Evolutionary conservation across 306 rosid genomes (phyloP).

Genomic region (Lathyrus tuberosus): DNA sequence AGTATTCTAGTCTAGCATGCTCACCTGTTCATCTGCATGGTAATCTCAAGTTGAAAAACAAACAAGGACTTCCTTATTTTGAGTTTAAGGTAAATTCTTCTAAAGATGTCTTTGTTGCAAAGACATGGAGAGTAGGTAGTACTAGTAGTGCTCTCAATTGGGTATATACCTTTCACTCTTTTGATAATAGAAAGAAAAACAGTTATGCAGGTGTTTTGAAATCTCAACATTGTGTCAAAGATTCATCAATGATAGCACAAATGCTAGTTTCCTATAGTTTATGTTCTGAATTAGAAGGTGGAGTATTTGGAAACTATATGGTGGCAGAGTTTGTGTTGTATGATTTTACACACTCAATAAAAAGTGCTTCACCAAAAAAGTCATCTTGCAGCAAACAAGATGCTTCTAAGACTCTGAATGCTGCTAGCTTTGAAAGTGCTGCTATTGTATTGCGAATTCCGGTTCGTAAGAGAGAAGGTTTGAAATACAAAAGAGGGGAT

Average conservation of each 20-base stretch:
- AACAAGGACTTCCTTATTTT: slow-evolving; percentile 67
- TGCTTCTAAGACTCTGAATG: slow-evolving; percentile 44
- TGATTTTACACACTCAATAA: slow-evolving; percentile 71
- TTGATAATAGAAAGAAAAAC: slow-evolving; percentile 56
- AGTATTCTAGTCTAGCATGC: too few species aligned
- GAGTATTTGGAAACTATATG: slow-evolving; percentile 62
- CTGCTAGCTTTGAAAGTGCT: slow-evolving; percentile 67
- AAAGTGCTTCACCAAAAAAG: slow-evolving; percentile 45
- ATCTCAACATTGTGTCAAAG: slow-evolving; percentile 50
- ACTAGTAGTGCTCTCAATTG: slow-evolving; percentile 57
- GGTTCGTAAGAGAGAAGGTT: slow-evolving; percentile 59
- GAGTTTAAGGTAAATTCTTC: slow-evolving; percentile 76
- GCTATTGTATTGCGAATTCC: slow-evolving; percentile 79
- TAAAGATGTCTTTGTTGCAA: slow-evolving; percentile 69
- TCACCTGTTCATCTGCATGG: slow-evolving; percentile 89
- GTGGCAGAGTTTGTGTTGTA: slow-evolving; percentile 72
- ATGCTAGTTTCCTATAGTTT: slow-evolving; percentile 78
- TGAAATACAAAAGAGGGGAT: slow-evolving; percentile 54
- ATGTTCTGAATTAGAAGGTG: slow-evolving; percentile 65
- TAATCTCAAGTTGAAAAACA: slow-evolving; percentile 64
- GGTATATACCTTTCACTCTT: slow-evolving; percentile 76
- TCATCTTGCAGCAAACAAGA: slow-evolving; percentile 32
- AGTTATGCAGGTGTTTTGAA: slow-evolving; percentile 49
- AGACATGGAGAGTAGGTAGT: slow-evolving; percentile 63
- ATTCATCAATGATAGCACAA: slow-evolving; percentile 73